Conservation (phyloP, 257 asterid species). For the Leonotis leonurus region DNA sequence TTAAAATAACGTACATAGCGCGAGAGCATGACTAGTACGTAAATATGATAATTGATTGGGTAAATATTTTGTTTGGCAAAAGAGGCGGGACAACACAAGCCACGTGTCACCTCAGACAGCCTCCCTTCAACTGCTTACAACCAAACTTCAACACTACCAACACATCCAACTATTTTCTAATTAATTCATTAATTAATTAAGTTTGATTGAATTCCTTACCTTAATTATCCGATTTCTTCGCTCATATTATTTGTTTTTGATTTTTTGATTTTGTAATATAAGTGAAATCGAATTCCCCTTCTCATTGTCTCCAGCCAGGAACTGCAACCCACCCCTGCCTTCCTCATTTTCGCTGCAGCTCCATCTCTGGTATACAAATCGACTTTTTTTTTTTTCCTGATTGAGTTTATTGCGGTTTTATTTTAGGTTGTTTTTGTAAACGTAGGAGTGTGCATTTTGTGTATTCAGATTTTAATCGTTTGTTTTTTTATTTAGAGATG, state of each 20-base stretch:
- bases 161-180: neutral
- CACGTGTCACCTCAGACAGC: constrained; percentile 19
- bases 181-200: neutral
- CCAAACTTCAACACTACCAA: no score
- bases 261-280: neutral
- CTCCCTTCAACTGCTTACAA: constrained; percentile 14
- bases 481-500: no score
- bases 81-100: no score
- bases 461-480: no score
- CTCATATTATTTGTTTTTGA: neutral
- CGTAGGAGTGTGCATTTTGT: neutral
- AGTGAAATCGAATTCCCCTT: constrained; percentile 5
- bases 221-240: constrained; percentile 24
- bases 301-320: constrained; percentile 13
- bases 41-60: no score
- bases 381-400: neutral
- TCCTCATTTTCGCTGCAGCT: constrained; percentile 15
- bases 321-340: constrained; percentile 5
- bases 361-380: constrained; percentile 22
- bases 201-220: constrained; percentile 10
- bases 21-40: no score
- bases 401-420: neutral
- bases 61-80: no score
- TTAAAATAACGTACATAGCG: no score
- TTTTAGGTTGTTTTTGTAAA: neutral